Evolutionary conservation across 345 rosid species (phyloP).

Genomic region (Luvunga scandens): DNA sequence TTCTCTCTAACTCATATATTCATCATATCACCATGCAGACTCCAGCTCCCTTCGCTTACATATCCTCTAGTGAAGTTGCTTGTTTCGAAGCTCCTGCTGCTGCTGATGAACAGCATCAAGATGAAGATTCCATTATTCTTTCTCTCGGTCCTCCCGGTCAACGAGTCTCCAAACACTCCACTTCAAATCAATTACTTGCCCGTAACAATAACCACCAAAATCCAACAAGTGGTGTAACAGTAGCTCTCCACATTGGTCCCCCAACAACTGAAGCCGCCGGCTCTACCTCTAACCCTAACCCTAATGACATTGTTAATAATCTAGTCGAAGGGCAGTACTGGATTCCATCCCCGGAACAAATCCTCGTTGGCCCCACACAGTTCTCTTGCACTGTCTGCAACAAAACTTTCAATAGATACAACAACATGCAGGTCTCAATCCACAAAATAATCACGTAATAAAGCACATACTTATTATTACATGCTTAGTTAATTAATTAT

Average conservation of each 20-base stretch:
- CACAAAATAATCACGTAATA: not conserved
- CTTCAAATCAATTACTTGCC: conserved; percentile 8
- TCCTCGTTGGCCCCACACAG: conserved; percentile 92
- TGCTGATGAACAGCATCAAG: conserved; percentile 31
- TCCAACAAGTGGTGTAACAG: conserved; percentile 43
- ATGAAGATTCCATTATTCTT: conserved; percentile 66
- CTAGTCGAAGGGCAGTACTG: conserved; percentile 62
- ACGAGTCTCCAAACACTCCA: conserved; percentile 24
- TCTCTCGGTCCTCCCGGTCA: conserved; percentile 84
- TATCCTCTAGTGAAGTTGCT: conserved; percentile 37
- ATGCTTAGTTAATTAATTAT: no score
- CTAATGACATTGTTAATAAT: conserved; percentile 21
- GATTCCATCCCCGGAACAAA: conserved; percentile 87
- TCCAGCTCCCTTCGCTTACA: conserved; percentile 32
- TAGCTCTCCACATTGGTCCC: conserved; percentile 72
- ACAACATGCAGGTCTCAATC: conserved; percentile 79
- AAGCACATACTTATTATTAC: no score
- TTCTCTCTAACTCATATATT: conserved; percentile 17
- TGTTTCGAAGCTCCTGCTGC: conserved; percentile 26
- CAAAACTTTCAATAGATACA: conserved; percentile 84
- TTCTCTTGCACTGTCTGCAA: conserved; percentile 88
- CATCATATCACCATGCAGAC: conserved; percentile 39
- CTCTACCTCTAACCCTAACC: conserved; percentile 32
- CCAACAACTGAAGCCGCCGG: conserved; percentile 31
- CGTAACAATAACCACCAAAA: conserved; percentile 13